Conservation (phyloP, 805 yeast species). For the Trichomonascus vanleenenianus region DNA sequence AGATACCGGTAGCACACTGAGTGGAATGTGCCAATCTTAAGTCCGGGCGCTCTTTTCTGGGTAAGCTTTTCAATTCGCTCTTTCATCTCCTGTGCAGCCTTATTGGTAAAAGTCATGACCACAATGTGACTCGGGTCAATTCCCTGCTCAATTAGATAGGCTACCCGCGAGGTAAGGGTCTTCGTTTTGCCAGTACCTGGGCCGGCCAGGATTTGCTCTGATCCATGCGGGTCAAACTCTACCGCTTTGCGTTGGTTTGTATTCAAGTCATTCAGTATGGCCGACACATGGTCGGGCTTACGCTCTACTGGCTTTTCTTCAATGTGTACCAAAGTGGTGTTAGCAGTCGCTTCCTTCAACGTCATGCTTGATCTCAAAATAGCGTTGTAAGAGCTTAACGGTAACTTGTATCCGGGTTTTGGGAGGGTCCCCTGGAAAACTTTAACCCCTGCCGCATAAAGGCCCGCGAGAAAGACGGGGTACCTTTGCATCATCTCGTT, state of each 20-base stretch:
- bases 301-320: too few species aligned
- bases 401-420: too few species aligned
- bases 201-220: constrained; percentile 51
- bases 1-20: constrained; percentile 63
- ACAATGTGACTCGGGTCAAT: constrained; percentile 57
- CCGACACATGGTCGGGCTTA: neutral
- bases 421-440: too few species aligned
- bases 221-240: constrained; percentile 32
- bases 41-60: constrained; percentile 23
- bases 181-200: constrained; percentile 78
- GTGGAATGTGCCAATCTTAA: constrained; percentile 86
- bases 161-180: constrained; percentile 73
- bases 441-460: too few species aligned
- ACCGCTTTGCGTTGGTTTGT: constrained; percentile 40
- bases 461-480: too few species aligned
- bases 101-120: constrained; percentile 88
- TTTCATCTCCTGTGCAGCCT: constrained; percentile 82
- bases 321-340: too few species aligned
- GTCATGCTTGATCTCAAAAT: too few species aligned
- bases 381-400: too few species aligned
- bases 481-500: too few species aligned
- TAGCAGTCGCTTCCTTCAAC: too few species aligned
- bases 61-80: constrained; percentile 43
- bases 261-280: constrained; percentile 24
- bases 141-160: constrained; percentile 48